These are phyloP conservation scores for Lepidium sativum DNA, from an alignment of 345 rosid genomes.

Conservation along the genomic window DNA sequence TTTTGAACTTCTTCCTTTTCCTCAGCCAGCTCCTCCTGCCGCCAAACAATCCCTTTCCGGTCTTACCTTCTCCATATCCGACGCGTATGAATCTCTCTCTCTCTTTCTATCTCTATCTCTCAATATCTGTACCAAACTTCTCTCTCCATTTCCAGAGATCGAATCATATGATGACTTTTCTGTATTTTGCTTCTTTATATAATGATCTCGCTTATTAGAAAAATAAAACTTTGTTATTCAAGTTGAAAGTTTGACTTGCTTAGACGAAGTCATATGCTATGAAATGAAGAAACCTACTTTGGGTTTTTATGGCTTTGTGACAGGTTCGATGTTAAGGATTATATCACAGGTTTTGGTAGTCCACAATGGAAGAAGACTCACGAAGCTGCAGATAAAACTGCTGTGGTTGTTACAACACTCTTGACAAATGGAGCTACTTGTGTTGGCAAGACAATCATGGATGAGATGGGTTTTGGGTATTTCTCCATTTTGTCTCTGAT, in stretches of 20 bases:
- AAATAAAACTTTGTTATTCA: background rate
- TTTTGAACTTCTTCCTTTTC: constrained; percentile 60
- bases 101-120: background rate
- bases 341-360: constrained; percentile 78
- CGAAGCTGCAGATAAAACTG: constrained; percentile 60
- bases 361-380: constrained; percentile 79
- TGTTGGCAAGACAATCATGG: constrained; percentile 80
- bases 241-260: background rate
- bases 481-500: background rate
- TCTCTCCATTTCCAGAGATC: background rate
- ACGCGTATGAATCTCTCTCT: constrained; percentile 39
- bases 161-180: background rate
- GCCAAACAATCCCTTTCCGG: constrained; percentile 58
- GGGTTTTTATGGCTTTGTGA: background rate
- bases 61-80: constrained; percentile 71
- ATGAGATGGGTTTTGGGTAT: constrained; percentile 79
- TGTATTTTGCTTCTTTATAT: background rate
- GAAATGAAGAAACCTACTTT: background rate
- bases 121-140: background rate
- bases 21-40: constrained; percentile 91
- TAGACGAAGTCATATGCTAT: background rate
- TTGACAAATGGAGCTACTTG: constrained; percentile 87
- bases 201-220: background rate
- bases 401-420: constrained; percentile 55
- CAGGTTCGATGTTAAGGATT: constrained; percentile 80